Evolutionary conservation across 2,329 filamentous ascomycete species (phyloP).

Genomic region (Bipolaris sorokiniana): DNA sequence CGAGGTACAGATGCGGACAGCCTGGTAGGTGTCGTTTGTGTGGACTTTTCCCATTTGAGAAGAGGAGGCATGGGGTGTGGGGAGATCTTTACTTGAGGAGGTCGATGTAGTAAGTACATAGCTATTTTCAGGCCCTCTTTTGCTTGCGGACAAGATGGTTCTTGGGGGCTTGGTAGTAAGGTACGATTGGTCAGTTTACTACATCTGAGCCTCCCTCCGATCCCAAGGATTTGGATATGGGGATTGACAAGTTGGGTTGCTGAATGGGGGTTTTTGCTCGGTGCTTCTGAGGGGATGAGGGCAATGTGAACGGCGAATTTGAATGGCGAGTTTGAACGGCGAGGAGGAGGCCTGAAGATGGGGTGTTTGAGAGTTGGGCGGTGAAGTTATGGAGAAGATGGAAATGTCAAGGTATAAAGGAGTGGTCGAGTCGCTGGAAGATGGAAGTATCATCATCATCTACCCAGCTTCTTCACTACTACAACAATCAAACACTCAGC

Average conservation of each 20-base stretch:
- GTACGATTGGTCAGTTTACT: no score
- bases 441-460: neutral
- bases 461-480: neutral
- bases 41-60: neutral
- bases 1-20: neutral
- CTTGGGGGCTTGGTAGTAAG: neutral
- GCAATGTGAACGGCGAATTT: neutral
- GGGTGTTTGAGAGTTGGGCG: no score
- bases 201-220: neutral
- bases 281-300: neutral
- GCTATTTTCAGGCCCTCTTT: neutral
- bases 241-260: neutral
- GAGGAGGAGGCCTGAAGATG: neutral
- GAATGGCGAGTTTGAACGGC: neutral
- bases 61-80: no score
- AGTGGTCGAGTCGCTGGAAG: neutral
- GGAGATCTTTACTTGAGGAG: no score
- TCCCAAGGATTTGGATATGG: neutral
- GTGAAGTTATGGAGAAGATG: neutral
- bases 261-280: neutral
- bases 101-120: no score
- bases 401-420: neutral
- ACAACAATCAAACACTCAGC: neutral
- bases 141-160: neutral
- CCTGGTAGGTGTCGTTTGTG: neutral